Evolutionary conservation across 176 grass and related monocot genomes (phyloP), one percentile per base, ranked within the genome.

Genomic region (Raddia distichophylla): DNA sequence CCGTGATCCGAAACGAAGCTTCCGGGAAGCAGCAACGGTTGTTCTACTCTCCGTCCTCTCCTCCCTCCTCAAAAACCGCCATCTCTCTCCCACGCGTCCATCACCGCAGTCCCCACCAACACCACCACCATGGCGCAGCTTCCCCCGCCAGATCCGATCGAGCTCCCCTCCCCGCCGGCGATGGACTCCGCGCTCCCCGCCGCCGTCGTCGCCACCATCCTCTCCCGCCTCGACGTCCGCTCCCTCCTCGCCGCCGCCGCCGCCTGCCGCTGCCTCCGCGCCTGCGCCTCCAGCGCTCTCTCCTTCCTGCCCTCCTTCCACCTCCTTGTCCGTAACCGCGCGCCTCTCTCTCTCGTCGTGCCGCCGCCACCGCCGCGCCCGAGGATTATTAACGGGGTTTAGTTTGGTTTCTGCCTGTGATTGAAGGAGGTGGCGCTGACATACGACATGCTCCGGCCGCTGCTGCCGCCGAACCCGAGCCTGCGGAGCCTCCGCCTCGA

Each of bases 141-240:
- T 61, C 50, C 12, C 40, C 53, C 79, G 56, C 76, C 68, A 88
- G 91, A 94, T 91, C 91, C 87, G 82, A 94, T 94, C 80, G 79
- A 81, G 52, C 74, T 35, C 59, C 50, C 48, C 20, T 56, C 70
- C 37, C 20, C 48, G 67, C 84, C 86, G 75, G 71, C 88, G 33
- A 89, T 98, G 52, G 92, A 95, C 67, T 64, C 82, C 19, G 76
- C 73, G 35, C 93, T 99, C 12, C 96, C 96, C 4, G 46, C 78
- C 13, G 82, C 93, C 46, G 82, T 95, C 59, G 37, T 99, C 51
- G 90, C 93, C 51, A 93, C 96, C 63, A 85, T 99, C 86, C 89
- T 99, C 82, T 93, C 93, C 72, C 83, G 82, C 57, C 96, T 99
- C 84, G 96, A 99, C 54, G 83, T 95, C 58, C 93, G 90, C 73